A percentile compares a stretch with the other conserved stretches of the same genome.
Evolutionary conservation across 768 basidiomycete species (phyloP).

Genomic region (Amanita molliuscula): DNA sequence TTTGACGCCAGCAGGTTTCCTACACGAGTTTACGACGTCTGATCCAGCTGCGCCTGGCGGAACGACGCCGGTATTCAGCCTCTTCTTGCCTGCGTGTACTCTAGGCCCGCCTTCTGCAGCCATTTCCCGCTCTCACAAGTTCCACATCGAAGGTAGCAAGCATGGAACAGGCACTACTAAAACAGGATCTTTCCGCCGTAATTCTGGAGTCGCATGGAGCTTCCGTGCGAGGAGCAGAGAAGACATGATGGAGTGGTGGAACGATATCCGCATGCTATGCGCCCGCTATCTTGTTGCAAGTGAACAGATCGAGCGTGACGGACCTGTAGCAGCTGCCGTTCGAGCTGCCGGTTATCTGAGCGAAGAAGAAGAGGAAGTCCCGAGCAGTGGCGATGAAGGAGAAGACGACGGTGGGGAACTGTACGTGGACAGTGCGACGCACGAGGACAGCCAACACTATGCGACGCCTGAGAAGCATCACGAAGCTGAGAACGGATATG

Average conservation of each 20-base stretch:
- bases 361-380: conserved; percentile 34
- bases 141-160: conserved; percentile 91
- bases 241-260: conserved; percentile 99
- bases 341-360: conserved; percentile 80
- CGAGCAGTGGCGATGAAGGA: conserved; percentile 28
- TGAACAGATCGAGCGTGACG: conserved; percentile 86
- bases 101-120: conserved; percentile 80
- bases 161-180: conserved; percentile 66
- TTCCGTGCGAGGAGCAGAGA: conserved; percentile 86
- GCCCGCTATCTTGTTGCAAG: conserved; percentile 90
- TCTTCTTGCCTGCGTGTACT: conserved; percentile 94
- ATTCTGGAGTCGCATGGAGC: conserved; percentile 54
- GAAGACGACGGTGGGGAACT: conserved; percentile 19
- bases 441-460: conserved; percentile 51
- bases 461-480: conserved; percentile 32
- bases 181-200: conserved; percentile 37
- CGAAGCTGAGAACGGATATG: conserved; percentile 48
- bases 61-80: conserved; percentile 60
- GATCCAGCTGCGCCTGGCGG: conserved; percentile 50
- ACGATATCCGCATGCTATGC: conserved; percentile 89
- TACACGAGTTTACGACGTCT: conserved; percentile 81
- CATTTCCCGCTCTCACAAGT: conserved; percentile 76
- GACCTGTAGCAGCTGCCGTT: conserved; percentile 89
- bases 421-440: conserved; percentile 9
- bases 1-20: conserved; percentile 90